Conservation (phyloP, 164 flowering plant species). For the Malania oleifera region DNA sequence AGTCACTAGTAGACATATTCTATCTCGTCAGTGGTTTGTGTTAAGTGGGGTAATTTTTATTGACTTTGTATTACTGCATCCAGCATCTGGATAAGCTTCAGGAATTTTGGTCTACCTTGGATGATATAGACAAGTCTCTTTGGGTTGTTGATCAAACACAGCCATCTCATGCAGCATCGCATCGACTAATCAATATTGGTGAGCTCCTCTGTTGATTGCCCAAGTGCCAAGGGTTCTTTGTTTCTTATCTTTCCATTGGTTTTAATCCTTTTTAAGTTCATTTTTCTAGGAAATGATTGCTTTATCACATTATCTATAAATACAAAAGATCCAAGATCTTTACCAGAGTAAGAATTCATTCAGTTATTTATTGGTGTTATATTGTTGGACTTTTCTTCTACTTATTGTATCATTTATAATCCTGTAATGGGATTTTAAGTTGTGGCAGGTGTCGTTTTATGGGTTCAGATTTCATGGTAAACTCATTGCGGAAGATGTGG, state of each 20-base stretch:
- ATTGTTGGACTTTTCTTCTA: not conserved
- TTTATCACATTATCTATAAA: slow-evolving; percentile 37
- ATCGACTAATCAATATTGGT: slow-evolving; percentile 61
- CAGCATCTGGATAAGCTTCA: slow-evolving; percentile 75
- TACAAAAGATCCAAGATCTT: slow-evolving; percentile 45
- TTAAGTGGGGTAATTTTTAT: slow-evolving; percentile 1
- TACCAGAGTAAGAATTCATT: slow-evolving; percentile 62
- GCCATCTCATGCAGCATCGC: slow-evolving; percentile 42
- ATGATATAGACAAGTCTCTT: slow-evolving; percentile 56
- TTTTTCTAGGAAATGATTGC: slow-evolving; percentile 51
- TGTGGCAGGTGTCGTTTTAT: slow-evolving; percentile 64
- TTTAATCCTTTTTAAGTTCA: not conserved
- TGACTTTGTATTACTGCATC: slow-evolving; percentile 7
- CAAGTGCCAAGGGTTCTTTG: not conserved
- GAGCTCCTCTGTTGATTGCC: slow-evolving; percentile 6
- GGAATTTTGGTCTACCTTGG: slow-evolving; percentile 66
- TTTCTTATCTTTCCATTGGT: not conserved
- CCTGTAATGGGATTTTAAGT: slow-evolving; percentile 8
- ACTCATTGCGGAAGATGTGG: slow-evolving; percentile 48
- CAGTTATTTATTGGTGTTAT: not conserved
- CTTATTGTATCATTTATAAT: not conserved
- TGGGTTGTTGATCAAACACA: slow-evolving; percentile 44
- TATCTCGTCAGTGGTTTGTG: not conserved
- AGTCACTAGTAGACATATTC: not conserved
- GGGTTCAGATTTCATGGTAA: slow-evolving; percentile 47